Evolutionary conservation across 768 basidiomycete genomes (phyloP), one percentile per base, ranked within the genome.

Genomic region (Amylocystis lapponica): DNA sequence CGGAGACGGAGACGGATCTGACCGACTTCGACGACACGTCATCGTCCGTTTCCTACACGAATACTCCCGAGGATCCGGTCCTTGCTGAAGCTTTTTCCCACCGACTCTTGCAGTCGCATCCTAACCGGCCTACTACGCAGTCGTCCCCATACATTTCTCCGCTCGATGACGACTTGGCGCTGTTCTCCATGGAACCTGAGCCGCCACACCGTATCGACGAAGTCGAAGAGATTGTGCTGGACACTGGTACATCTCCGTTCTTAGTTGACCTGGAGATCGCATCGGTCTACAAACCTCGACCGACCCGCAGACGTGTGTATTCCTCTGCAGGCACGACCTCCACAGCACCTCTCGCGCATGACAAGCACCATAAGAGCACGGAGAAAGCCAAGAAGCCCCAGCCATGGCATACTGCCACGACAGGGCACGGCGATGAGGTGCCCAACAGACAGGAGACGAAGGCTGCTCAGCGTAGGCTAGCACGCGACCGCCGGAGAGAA

Each of bases 261-360:
- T 58, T 69, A 14, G 61, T 81, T 40, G 77, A 78, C 56, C 72
- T 89, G 44, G 81, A 83, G 54, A 85, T 87, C 36, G 65, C 75
- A 3, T 71, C 78, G 3, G 86, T 88, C 9, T 86, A 77, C 66
- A 86, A 87, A 52, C 85, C 85, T 1, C 75, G 81, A 1, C 83
- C 83, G 2, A 63, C 74, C 50, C 79, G 75, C 69, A 74, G 64
- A 21, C 65, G 65, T 14, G 35, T 60, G 33, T 52, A 70, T 64
- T 39, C 63, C 55, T 48, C 41, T 10, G 36, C 42, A 25, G 45
- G 50, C 34, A 43, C 41, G 20, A 39, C 41, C 43, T 27, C 41
- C 27, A 42, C 30, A 27, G 27, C 52, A 47, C 14, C 25, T 6
- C 5, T 23, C 14, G 31, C 27, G 23, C 30, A 43, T 29, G 49